A percentile compares a stretch with the other conserved stretches of the same genome.
phyloP scores from a whole-genome alignment of 768 basidiomycete species.

The Lactarius sp. region DNA sequence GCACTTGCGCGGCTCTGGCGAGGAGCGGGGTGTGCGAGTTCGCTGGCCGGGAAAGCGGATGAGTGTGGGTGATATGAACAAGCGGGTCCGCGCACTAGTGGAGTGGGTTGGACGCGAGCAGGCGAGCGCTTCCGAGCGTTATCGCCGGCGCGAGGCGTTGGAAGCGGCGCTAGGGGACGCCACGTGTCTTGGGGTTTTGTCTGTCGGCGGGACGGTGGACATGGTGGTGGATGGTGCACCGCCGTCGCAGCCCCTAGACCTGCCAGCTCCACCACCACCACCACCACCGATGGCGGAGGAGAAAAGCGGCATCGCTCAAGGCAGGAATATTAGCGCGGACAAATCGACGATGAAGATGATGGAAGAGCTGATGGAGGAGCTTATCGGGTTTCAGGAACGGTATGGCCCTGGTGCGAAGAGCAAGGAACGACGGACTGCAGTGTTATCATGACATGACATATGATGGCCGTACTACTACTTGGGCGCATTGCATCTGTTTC shows the following conservation, averaged over 20 bases:
- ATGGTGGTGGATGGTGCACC: constrained; percentile 34
- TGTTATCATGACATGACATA: constrained; percentile 28
- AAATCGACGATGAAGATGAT: constrained; percentile 69
- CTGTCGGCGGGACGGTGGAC: constrained; percentile 28
- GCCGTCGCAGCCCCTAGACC: constrained; percentile 22
- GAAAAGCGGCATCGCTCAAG: constrained; percentile 4
- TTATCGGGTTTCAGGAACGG: constrained; percentile 83
- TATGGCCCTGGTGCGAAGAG: constrained; percentile 59
- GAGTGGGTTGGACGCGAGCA: constrained; percentile 94
- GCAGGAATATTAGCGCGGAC: background rate
- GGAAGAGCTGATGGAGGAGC: constrained; percentile 87
- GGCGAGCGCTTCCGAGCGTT: constrained; percentile 66
- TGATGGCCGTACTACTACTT: background rate
- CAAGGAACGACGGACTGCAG: constrained; percentile 35
- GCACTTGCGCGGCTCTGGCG: constrained; percentile 53
- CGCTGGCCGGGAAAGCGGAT: constrained; percentile 92
- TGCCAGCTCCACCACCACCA: background rate
- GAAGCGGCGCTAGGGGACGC: constrained; percentile 45
- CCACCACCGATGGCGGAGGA: constrained; percentile 28
- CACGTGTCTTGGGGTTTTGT: constrained; percentile 9
- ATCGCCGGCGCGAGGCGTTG: constrained; percentile 62
- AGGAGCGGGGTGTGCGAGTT: constrained; percentile 79
- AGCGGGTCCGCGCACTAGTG: constrained; percentile 81
- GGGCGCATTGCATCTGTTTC: background rate
- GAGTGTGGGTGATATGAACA: constrained; percentile 98